Conservation (phyloP, 495 filamentous ascomycete genomes). For the Lophium mytilinum region DNA sequence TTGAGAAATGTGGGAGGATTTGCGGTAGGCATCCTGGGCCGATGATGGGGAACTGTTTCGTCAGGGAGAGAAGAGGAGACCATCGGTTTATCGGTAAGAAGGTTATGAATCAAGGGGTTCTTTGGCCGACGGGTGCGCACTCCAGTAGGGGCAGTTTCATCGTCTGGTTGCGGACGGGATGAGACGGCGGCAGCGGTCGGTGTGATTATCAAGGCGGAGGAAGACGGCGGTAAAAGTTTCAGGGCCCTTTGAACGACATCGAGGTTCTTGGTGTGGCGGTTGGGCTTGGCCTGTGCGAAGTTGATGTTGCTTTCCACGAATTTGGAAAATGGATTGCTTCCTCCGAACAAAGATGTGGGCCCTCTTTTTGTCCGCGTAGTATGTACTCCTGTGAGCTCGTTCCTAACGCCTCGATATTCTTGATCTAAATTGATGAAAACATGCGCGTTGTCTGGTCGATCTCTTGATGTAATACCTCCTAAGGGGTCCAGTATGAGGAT, state of each 20-base stretch:
- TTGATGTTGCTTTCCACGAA: slow-evolving; percentile 35
- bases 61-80: slow-evolving; percentile 80
- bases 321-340: slow-evolving; percentile 42
- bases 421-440: slow-evolving; percentile 95
- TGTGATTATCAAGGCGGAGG: slow-evolving; percentile 81
- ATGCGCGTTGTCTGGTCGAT: slow-evolving; percentile 60
- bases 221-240: slow-evolving; percentile 70
- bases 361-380: too few relatives aligned
- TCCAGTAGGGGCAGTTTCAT: slow-evolving; percentile 46
- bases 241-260: slow-evolving; percentile 58
- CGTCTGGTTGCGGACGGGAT: slow-evolving; percentile 34
- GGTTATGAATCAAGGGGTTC: slow-evolving; percentile 93
- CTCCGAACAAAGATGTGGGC: slow-evolving; percentile 18
- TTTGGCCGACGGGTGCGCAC: slow-evolving; percentile 68
- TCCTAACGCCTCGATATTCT: slow-evolving; percentile 61
- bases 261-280: slow-evolving; percentile 54
- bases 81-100: slow-evolving; percentile 88
- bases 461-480: slow-evolving; percentile 73
- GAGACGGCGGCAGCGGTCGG: slow-evolving; percentile 71
- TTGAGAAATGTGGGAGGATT: slow-evolving; percentile 76
- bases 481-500: slow-evolving; percentile 83
- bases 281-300: not conserved
- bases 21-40: too few relatives aligned
- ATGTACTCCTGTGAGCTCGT: slow-evolving; percentile 41
- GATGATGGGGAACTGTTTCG: slow-evolving; percentile 12